These are phyloP conservation scores for Leccinum subgranulosum DNA, from an alignment of 768 basidiomycete species.

Conservation along the genomic window DNA sequence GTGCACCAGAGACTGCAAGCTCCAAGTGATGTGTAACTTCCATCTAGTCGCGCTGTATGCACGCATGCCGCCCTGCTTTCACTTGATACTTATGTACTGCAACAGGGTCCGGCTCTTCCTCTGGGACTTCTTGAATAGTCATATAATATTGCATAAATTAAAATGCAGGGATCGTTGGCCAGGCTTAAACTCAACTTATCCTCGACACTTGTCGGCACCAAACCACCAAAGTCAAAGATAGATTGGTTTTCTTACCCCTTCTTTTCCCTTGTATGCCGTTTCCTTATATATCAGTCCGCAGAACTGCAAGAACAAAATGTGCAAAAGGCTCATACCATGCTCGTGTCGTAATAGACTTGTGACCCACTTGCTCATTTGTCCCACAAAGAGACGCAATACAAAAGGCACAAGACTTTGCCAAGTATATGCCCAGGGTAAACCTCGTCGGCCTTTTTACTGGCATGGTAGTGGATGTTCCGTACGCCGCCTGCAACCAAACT, in stretches of 20 bases:
- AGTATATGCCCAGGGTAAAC: no score
- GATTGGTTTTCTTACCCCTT: neutral
- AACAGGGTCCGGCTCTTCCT: neutral
- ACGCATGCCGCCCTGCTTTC: neutral
- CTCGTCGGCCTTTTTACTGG: neutral
- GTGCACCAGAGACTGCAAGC: constrained; percentile 31
- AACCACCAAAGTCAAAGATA: neutral
- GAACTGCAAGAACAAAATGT: constrained; percentile 96
- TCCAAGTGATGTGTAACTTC: constrained; percentile 2
- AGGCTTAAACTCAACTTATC: neutral
- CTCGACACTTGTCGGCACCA: neutral
- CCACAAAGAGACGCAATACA: constrained; percentile 99
- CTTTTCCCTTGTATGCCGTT: neutral
- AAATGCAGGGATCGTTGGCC: neutral
- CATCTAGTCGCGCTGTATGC: neutral
- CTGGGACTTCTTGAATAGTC: constrained; percentile 13
- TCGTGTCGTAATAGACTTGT: neutral
- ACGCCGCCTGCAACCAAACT: no score
- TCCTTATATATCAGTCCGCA: constrained; percentile 13
- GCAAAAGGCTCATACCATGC: constrained; percentile 93
- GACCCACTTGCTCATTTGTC: constrained; percentile 35
- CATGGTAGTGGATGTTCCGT: no score
- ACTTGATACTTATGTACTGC: neutral
- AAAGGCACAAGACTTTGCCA: constrained; percentile 98
- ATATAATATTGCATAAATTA: neutral